Conservation (phyloP, 2,329 filamentous ascomycete genomes). For the Aaosphaeria pasadenensis region DNA sequence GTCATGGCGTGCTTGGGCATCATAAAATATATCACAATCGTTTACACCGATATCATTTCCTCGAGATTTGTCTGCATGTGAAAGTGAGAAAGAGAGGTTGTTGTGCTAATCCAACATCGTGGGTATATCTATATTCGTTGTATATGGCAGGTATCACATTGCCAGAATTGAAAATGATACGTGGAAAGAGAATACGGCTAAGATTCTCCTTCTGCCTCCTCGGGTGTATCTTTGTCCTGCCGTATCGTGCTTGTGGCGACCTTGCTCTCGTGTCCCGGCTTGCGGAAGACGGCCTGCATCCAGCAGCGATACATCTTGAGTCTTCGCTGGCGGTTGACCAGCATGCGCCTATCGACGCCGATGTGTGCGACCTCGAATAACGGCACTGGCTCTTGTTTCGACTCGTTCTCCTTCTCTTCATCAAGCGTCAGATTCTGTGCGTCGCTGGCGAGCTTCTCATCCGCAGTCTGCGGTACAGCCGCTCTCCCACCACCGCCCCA, state of each 20-base stretch:
- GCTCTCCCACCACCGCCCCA: constrained; percentile 57
- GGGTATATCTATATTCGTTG: too few relatives aligned
- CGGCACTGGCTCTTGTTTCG: constrained; percentile 13
- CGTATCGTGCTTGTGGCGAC: constrained; percentile 33
- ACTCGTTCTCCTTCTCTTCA: neutral
- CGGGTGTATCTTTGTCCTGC: constrained; percentile 12
- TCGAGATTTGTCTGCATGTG: too few relatives aligned
- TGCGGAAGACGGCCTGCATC: constrained; percentile 81
- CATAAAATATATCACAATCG: too few relatives aligned
- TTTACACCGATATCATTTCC: too few relatives aligned
- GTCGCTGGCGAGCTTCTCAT: constrained; percentile 1
- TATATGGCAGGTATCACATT: too few relatives aligned
- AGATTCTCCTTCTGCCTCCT: neutral
- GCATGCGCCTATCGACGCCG: constrained; percentile 79
- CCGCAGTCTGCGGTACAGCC: neutral
- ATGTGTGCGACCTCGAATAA: constrained; percentile 70
- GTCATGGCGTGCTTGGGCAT: too few relatives aligned
- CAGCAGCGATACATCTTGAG: constrained; percentile 99
- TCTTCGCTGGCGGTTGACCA: constrained; percentile 87
- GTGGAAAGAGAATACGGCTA: neutral
- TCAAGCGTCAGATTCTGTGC: constrained; percentile 1
- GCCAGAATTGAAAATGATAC: too few relatives aligned
- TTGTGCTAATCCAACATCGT: too few relatives aligned
- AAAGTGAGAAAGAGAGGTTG: too few relatives aligned
- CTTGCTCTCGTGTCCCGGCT: constrained; percentile 42